Evolutionary conservation across 2,329 filamentous ascomycete genomes (phyloP).

Genomic region (Dactylella cylindrospora): DNA sequence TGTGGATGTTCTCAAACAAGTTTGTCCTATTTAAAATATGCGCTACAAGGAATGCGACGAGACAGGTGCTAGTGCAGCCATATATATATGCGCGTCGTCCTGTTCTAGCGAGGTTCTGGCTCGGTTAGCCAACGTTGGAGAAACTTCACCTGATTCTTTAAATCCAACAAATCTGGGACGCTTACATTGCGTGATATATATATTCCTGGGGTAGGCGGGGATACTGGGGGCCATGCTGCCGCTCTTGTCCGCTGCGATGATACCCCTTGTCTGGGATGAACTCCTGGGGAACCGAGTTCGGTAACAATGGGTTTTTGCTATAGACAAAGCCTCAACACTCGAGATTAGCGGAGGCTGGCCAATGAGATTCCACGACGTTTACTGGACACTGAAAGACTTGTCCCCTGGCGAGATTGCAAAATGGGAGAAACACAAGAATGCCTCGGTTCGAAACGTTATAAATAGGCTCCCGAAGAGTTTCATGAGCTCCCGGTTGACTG

Average conservation of each 20-base stretch:
- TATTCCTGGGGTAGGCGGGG: not conserved
- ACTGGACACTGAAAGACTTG: not conserved
- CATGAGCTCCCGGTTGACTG: not conserved
- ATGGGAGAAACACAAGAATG: not conserved
- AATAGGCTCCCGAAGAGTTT: not conserved
- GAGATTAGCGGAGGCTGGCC: no score
- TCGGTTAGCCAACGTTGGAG: no score
- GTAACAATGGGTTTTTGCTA: no score
- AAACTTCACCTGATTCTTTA: no score
- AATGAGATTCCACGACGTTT: not conserved
- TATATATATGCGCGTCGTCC: not conserved
- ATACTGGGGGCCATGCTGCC: not conserved
- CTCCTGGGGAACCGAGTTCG: not conserved
- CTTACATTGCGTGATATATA: no score
- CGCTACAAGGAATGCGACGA: not conserved
- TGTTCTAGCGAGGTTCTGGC: not conserved
- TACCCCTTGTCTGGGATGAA: not conserved
- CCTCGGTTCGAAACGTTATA: not conserved
- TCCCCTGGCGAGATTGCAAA: not conserved
- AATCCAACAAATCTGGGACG: no score
- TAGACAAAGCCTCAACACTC: no score
- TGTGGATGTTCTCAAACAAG: not conserved
- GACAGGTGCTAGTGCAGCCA: not conserved
- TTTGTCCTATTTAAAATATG: not conserved
- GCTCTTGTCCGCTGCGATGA: not conserved